Evolutionary conservation across 352 stramenopile species (phyloP).

Genomic region (Pythium plurisporium): DNA sequence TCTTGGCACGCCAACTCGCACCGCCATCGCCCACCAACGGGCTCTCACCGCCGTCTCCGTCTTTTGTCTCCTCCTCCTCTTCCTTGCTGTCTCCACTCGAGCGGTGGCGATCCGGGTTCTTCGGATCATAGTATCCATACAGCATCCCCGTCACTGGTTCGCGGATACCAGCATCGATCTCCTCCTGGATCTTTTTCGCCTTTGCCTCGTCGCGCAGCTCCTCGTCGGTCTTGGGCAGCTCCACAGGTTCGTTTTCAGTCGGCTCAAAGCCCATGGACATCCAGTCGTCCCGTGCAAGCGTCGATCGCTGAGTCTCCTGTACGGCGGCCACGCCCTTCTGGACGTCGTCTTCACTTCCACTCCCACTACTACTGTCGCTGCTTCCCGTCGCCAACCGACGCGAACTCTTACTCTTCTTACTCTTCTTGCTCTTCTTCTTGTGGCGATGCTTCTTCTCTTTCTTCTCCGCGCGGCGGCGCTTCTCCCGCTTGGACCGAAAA

Average conservation of each 20-base stretch:
- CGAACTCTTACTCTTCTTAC: conserved; percentile 33
- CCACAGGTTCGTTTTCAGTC: conserved; percentile 14
- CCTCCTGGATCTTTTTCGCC: conserved; percentile 56
- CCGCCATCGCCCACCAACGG: conserved; percentile 64
- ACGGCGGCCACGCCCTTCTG: neutral
- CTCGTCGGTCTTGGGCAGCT: conserved; percentile 33
- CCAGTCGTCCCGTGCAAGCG: conserved; percentile 66
- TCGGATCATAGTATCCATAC: conserved; percentile 78
- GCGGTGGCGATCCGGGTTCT: conserved; percentile 48
- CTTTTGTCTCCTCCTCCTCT: conserved; percentile 13
- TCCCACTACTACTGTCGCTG: conserved; percentile 16
- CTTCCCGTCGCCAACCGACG: conserved; percentile 26
- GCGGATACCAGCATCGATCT: conserved; percentile 69
- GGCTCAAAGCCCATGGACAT: conserved; percentile 77
- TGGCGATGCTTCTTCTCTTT: conserved; percentile 33
- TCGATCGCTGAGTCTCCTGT: neutral
- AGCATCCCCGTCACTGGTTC: conserved; percentile 77
- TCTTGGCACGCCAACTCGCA: conserved; percentile 80
- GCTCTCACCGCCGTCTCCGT: conserved; percentile 10
- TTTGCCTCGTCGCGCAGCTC: conserved; percentile 44
- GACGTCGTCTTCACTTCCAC: neutral
- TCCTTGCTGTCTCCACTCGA: conserved; percentile 14
- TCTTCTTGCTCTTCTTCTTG: conserved; percentile 42
- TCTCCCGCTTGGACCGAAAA: conserved; percentile 24
- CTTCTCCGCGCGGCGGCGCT: conserved; percentile 28